Conservation (phyloP, 208 protist species). For the Porcisia hertigi region DNA sequence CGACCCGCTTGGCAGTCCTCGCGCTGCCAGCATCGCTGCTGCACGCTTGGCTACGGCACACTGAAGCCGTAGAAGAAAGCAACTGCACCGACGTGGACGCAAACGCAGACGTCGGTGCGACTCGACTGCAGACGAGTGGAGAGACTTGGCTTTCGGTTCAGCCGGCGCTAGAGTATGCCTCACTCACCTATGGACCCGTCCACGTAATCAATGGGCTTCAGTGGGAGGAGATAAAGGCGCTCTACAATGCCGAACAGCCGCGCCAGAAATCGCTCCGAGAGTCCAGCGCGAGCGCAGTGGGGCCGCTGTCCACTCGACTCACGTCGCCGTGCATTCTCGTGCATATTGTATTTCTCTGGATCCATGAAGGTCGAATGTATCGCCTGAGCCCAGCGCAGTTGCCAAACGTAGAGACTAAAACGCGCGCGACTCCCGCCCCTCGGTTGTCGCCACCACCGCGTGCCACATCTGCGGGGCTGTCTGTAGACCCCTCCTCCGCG, state of each 20-base stretch:
- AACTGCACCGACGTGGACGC: background rate
- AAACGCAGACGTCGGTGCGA: background rate
- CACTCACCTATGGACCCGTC: constrained; percentile 13
- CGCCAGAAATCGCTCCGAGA: background rate
- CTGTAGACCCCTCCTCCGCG: background rate
- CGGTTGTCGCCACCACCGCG: background rate
- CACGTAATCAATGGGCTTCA: constrained; percentile 22
- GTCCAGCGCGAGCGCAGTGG: background rate
- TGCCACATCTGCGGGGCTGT: background rate
- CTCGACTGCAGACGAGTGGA: background rate
- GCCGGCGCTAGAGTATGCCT: constrained; percentile 28
- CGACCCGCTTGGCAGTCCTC: constrained; percentile 12
- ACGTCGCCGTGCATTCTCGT: constrained; percentile 12
- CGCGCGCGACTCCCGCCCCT: background rate
- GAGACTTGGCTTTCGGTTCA: constrained; percentile 25
- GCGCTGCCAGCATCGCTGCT: constrained; percentile 11
- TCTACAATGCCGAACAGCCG: constrained; percentile 15
- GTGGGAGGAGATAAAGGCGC: constrained; percentile 25
- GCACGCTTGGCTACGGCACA: constrained; percentile 14
- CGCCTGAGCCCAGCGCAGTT: constrained; percentile 16
- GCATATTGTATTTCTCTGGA: constrained; percentile 20
- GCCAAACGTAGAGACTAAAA: background rate
- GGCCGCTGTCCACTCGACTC: background rate
- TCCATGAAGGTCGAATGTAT: constrained; percentile 14
- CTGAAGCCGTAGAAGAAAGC: background rate